Evolutionary conservation across 495 filamentous ascomycete genomes (phyloP).

Genomic region (Tricharina praecox): DNA sequence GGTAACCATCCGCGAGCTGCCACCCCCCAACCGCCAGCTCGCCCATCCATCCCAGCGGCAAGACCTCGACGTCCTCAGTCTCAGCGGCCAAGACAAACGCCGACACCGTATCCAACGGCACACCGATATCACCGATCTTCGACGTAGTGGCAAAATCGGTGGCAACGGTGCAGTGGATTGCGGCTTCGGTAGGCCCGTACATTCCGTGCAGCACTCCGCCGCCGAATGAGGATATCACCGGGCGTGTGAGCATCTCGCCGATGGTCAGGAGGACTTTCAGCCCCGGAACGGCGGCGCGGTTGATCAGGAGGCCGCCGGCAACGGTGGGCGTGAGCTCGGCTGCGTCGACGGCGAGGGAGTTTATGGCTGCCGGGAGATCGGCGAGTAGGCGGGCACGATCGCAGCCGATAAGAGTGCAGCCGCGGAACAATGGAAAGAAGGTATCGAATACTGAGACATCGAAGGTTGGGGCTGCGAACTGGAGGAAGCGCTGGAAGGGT

Average conservation of each 20-base stretch:
- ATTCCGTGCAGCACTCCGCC: slow-evolving; percentile 54
- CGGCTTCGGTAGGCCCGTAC: slow-evolving; percentile 77
- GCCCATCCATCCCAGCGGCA: slow-evolving; percentile 51
- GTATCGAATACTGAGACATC: slow-evolving; percentile 82
- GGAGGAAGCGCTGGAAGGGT: slow-evolving; percentile 54
- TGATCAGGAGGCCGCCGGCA: slow-evolving; percentile 46
- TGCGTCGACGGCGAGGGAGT: slow-evolving; percentile 49
- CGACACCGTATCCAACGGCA: slow-evolving; percentile 59
- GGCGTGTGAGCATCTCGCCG: slow-evolving; percentile 67
- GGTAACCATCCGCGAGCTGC: slow-evolving; percentile 63
- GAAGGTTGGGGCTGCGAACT: slow-evolving; percentile 76
- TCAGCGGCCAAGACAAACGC: slow-evolving; percentile 43
- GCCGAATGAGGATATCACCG: slow-evolving; percentile 58
- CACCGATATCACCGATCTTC: slow-evolving; percentile 49
- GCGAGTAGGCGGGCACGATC: slow-evolving; percentile 46
- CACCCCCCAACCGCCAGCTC: slow-evolving; percentile 70
- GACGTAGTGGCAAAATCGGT: slow-evolving; percentile 31
- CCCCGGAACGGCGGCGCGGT: slow-evolving; percentile 41
- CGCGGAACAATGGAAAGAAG: slow-evolving; percentile 62
- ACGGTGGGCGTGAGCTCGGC: slow-evolving; percentile 75
- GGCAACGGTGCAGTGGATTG: slow-evolving; percentile 57
- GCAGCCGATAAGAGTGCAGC: slow-evolving; percentile 52
- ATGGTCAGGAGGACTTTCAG: slow-evolving; percentile 58
- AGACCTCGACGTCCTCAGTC: slow-evolving; percentile 31
- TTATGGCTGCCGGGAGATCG: slow-evolving; percentile 50